Conservation (phyloP, 768 basidiomycete species). For the Suillus sp. region DNA sequence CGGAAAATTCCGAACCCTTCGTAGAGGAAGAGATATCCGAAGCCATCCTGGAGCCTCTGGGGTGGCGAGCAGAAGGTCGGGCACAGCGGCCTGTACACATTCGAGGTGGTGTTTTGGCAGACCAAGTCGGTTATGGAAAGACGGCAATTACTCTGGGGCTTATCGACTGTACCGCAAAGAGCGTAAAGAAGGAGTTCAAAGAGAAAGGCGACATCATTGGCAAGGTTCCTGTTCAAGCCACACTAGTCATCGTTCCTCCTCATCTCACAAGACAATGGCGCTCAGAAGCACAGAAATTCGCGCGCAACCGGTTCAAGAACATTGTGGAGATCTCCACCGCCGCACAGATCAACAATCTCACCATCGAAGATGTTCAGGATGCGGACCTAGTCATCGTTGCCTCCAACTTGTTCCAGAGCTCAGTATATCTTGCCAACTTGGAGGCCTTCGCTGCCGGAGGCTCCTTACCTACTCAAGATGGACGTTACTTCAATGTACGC, state of each 20-base stretch:
- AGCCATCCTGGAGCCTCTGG: conserved; percentile 79
- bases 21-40: conserved; percentile 95
- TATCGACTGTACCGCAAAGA: conserved; percentile 69
- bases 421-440: conserved; percentile 75
- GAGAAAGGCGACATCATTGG: conserved; percentile 50
- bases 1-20: conserved; percentile 64
- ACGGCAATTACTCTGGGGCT: conserved; percentile 93
- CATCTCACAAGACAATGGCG: conserved; percentile 92
- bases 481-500: conserved; percentile 87
- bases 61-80: conserved; percentile 94
- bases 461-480: conserved; percentile 72
- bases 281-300: conserved; percentile 83
- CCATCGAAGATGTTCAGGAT: conserved; percentile 71
- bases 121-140: conserved; percentile 97
- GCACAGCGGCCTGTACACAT: conserved; percentile 75
- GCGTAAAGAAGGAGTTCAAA: conserved; percentile 59
- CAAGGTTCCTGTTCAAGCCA: conserved; percentile 78
- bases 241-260: conserved; percentile 84
- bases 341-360: conserved; percentile 67
- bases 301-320: conserved; percentile 43
- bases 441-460: conserved; percentile 69
- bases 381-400: conserved; percentile 89
- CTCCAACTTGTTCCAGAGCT: conserved; percentile 82
- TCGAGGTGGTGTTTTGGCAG: conserved; percentile 90
- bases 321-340: conserved; percentile 70